A percentile compares a stretch with the other conserved stretches of the same genome.
phyloP scores from a whole-genome alignment of 208 protist species.

The Leptomonas seymouri region DNA sequence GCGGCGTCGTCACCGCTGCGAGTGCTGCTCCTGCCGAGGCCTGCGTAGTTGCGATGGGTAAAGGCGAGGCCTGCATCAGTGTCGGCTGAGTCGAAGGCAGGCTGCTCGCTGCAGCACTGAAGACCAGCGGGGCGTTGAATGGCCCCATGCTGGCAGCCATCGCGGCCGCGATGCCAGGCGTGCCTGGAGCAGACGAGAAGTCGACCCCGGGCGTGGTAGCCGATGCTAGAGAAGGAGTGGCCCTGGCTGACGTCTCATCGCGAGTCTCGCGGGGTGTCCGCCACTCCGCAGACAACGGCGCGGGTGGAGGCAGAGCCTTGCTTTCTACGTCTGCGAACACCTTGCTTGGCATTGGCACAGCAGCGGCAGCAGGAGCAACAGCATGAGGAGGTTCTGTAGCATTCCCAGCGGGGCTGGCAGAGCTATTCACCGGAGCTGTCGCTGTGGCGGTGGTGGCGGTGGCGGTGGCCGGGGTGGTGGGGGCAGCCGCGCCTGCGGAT shows the following conservation, averaged over 20 bases:
- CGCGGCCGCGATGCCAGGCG: constrained; percentile 7
- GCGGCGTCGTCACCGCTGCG: not conserved
- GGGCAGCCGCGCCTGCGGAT: not conserved
- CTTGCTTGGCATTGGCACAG: not conserved
- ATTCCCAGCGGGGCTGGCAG: not conserved
- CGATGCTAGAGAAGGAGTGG: not conserved
- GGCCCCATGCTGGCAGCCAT: not conserved
- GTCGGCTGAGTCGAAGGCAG: not conserved
- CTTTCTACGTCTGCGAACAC: not conserved
- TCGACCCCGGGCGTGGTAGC: constrained; percentile 1
- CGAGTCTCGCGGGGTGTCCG: constrained; percentile 5
- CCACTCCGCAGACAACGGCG: not conserved
- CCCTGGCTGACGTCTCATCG: not conserved
- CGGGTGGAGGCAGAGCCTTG: not conserved
- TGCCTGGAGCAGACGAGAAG: constrained; percentile 17
- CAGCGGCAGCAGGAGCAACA: constrained; percentile 10
- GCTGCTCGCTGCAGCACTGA: not conserved
- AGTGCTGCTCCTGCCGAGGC: not conserved
- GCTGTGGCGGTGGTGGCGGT: constrained; percentile 1
- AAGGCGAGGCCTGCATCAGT: not conserved
- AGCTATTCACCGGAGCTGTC: not conserved
- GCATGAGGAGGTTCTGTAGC: not conserved
- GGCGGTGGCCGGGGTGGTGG: constrained; percentile 1
- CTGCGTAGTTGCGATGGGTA: not conserved
- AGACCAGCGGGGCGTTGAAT: not conserved